A percentile compares a stretch with the other conserved stretches of the same genome.
phyloP scores from a whole-genome alignment of 2,329 filamentous ascomycete species.

The Chrysoporthe cubensis region DNA sequence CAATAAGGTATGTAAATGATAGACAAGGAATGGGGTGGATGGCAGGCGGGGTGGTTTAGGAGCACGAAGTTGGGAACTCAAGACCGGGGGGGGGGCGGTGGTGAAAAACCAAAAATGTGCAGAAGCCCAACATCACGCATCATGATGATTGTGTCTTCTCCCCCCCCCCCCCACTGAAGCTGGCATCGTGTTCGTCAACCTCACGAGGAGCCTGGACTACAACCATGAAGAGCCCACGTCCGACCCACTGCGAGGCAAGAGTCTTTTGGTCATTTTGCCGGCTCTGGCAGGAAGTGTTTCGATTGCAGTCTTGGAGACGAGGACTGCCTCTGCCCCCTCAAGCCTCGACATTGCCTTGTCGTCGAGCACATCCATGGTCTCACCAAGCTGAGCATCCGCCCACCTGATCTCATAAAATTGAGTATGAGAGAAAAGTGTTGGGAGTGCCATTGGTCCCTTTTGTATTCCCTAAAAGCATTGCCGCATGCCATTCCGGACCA shows the following conservation, averaged over 20 bases:
- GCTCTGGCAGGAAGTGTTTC: conserved; percentile 18
- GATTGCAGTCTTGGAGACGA: conserved; percentile 23
- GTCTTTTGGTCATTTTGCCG: neutral
- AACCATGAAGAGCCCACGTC: neutral
- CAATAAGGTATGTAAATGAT: too few relatives aligned
- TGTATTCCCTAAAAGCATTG: conserved; percentile 39
- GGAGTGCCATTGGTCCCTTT: conserved; percentile 36
- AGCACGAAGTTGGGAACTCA: neutral
- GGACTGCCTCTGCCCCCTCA: conserved; percentile 11
- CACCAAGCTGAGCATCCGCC: conserved; percentile 23
- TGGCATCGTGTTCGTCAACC: neutral
- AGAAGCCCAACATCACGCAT: neutral
- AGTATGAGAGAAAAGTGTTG: conserved; percentile 22
- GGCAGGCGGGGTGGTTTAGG: neutral
- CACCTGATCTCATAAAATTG: conserved; percentile 23
- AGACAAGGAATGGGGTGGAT: neutral
- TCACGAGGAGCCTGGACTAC: neutral
- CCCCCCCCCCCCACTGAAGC: neutral
- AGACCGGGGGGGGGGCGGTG: neutral
- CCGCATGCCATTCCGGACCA: conserved; percentile 39
- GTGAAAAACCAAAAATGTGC: neutral
- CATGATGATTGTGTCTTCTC: neutral
- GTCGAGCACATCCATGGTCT: conserved; percentile 8
- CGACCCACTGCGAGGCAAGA: neutral
- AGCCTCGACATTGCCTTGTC: conserved; percentile 9